Conservation (phyloP, 371 early-diverging fungal genomes). For the Chytridium lagenaria region DNA sequence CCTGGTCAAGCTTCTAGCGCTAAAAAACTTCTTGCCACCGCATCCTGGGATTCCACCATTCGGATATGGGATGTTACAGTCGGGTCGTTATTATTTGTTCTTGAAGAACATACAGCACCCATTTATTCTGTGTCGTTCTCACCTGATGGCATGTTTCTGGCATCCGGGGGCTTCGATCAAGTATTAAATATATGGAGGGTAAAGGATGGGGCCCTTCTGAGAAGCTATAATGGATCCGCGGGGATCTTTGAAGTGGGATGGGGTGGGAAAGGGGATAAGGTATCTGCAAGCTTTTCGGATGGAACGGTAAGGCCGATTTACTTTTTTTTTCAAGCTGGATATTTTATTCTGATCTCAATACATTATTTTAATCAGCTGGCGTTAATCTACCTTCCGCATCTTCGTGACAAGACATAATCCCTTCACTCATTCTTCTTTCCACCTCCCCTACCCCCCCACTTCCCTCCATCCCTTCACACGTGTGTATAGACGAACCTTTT, state of each 20-base stretch:
- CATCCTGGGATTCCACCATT: slow-evolving; percentile 88
- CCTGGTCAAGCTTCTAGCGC: slow-evolving; percentile 19
- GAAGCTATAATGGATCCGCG: slow-evolving; percentile 25
- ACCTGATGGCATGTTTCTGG: slow-evolving; percentile 81
- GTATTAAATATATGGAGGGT: slow-evolving; percentile 80
- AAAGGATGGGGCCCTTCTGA: slow-evolving; percentile 55
- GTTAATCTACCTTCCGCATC: background rate
- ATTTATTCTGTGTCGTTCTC: slow-evolving; percentile 89
- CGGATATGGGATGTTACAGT: slow-evolving; percentile 87
- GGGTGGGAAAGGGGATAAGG: slow-evolving; percentile 37
- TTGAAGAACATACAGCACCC: slow-evolving; percentile 77
- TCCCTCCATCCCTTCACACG: no score
- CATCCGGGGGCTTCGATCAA: slow-evolving; percentile 88
- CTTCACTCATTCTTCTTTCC: background rate
- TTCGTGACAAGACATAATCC: background rate
- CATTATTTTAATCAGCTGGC: background rate
- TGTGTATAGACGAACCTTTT: no score
- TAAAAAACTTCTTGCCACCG: slow-evolving; percentile 57
- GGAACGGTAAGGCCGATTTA: slow-evolving; percentile 28
- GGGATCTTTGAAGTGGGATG: slow-evolving; percentile 37
- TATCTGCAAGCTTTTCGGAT: slow-evolving; percentile 32
- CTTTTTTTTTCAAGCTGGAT: background rate
- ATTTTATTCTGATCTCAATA: background rate
- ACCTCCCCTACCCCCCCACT: no score
- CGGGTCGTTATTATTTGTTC: slow-evolving; percentile 73